Evolutionary conservation across 73 alveolate genomes (phyloP).

Genomic region (Tetrahymena malaccensis): DNA sequence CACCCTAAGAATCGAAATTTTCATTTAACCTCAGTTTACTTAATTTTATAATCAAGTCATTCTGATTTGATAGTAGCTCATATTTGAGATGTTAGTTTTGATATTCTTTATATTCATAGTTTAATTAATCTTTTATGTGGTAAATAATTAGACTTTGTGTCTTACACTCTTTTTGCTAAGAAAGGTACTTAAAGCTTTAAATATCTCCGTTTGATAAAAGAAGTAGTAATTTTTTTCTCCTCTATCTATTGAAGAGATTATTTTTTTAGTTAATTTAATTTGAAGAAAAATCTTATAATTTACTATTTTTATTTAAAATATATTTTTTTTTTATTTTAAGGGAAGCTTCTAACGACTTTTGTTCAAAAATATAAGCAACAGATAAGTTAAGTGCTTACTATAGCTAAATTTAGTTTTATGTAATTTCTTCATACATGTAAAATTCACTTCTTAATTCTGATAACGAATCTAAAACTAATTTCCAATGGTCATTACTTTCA

Average conservation of each 20-base stretch:
- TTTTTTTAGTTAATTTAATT: background rate
- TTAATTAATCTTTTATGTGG: background rate
- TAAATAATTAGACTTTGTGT: background rate
- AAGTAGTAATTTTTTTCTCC: background rate
- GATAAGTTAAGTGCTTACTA: background rate
- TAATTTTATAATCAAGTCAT: background rate
- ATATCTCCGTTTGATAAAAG: background rate
- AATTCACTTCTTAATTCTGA: background rate
- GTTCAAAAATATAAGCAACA: background rate
- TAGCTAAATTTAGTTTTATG: no score
- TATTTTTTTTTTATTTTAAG: no score
- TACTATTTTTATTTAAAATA: background rate
- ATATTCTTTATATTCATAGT: background rate
- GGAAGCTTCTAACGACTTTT: background rate
- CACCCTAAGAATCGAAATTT: background rate
- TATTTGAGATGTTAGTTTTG: background rate
- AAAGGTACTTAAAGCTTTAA: background rate
- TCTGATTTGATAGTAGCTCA: background rate
- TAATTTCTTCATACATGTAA: background rate
- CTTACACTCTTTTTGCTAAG: background rate
- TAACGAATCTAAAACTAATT: background rate
- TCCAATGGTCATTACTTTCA: background rate
- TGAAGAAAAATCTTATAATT: background rate
- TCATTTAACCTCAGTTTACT: background rate
- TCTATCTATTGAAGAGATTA: background rate